A percentile compares a stretch with the other conserved stretches of the same genome.
phyloP scores from a whole-genome alignment of 2,329 filamentous ascomycete species.

The Apiospora saccharicola region DNA sequence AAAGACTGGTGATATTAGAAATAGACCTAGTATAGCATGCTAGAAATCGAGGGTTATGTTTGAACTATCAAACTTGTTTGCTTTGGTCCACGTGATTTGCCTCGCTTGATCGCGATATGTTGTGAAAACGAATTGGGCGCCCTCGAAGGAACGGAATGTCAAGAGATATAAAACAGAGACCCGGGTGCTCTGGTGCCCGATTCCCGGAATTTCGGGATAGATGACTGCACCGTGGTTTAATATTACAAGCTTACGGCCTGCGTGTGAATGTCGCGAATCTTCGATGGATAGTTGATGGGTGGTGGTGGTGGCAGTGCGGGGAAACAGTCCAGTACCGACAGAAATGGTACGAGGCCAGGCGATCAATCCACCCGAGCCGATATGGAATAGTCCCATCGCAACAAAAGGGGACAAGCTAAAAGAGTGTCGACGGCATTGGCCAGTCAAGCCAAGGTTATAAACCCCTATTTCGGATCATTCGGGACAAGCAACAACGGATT shows the following conservation, averaged over 20 bases:
- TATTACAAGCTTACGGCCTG: neutral
- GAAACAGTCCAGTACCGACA: neutral
- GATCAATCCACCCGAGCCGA: neutral
- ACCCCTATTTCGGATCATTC: too few species aligned
- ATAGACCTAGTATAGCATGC: slow-evolving; percentile 19
- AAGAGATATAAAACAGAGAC: neutral
- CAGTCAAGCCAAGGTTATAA: too few species aligned
- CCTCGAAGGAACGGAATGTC: neutral
- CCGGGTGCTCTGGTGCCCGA: neutral
- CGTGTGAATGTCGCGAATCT: neutral
- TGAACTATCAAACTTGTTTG: neutral
- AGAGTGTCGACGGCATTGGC: neutral
- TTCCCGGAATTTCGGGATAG: neutral
- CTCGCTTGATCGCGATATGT: neutral
- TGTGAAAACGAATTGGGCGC: neutral
- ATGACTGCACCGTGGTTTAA: neutral
- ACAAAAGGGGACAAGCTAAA: neutral
- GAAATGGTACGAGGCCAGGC: neutral
- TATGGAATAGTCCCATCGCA: neutral
- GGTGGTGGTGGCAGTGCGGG: neutral
- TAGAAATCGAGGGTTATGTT: slow-evolving; percentile 11
- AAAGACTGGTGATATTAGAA: slow-evolving; percentile 12
- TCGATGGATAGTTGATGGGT: neutral
- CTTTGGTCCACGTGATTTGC: neutral
- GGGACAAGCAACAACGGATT: too few species aligned